Conservation (phyloP, 768 basidiomycete genomes). For the Rubroboletus satanas region DNA sequence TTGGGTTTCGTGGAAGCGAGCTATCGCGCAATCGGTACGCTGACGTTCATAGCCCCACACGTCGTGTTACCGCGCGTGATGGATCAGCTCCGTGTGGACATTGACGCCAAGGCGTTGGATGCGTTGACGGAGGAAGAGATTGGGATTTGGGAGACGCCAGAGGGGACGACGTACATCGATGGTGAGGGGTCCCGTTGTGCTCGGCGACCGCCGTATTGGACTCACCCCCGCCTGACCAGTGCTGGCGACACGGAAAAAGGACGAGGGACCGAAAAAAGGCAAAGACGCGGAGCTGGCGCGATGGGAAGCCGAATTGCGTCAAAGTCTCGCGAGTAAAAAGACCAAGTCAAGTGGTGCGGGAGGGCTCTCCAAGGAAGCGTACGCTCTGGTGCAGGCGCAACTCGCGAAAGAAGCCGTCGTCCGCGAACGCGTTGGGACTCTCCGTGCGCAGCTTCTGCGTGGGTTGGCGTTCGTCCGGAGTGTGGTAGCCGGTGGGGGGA, state of each 20-base stretch:
- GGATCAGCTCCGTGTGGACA: slow-evolving; percentile 59
- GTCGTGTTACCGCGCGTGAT: slow-evolving; percentile 66
- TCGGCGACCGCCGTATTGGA: not conserved
- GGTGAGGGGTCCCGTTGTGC: slow-evolving; percentile 39
- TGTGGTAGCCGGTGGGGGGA: slow-evolving; percentile 44
- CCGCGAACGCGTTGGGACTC: slow-evolving; percentile 51
- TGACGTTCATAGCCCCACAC: slow-evolving; percentile 76
- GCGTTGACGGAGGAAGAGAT: slow-evolving; percentile 69
- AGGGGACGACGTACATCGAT: slow-evolving; percentile 77
- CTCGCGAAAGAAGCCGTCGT: slow-evolving; percentile 73
- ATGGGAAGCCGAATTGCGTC: slow-evolving; percentile 94
- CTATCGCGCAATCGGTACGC: slow-evolving; percentile 67
- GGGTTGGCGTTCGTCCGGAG: slow-evolving; percentile 69
- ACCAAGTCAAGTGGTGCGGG: slow-evolving; percentile 33
- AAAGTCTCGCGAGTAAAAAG: slow-evolving; percentile 80
- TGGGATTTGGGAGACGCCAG: slow-evolving; percentile 82
- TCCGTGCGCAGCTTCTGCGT: slow-evolving; percentile 56
- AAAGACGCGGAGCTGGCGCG: slow-evolving; percentile 87
- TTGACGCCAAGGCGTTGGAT: slow-evolving; percentile 57
- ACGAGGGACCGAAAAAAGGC: slow-evolving; percentile 58
- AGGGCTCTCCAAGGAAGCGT: slow-evolving; percentile 75
- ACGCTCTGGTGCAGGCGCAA: slow-evolving; percentile 79
- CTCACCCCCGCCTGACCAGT: slow-evolving; percentile 38
- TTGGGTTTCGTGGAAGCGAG: slow-evolving; percentile 61
- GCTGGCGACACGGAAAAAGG: slow-evolving; percentile 54